These are phyloP conservation scores for Cenchrus purpureus DNA, from an alignment of 176 grass and related monocot genomes.

Conservation along the genomic window DNA sequence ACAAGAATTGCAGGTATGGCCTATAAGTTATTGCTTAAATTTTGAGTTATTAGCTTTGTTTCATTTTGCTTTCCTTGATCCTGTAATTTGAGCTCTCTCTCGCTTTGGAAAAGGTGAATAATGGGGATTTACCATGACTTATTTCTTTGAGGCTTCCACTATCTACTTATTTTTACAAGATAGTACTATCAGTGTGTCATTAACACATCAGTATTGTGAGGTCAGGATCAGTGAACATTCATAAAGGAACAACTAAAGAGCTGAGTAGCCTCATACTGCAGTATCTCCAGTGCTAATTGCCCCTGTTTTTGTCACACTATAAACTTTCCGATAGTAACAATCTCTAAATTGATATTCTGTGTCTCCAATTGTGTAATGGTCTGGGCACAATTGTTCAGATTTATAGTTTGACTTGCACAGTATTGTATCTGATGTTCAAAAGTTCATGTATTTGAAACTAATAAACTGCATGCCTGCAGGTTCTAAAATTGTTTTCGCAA, in stretches of 20 bases:
- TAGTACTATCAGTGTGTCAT: background rate
- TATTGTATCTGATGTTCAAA: slow-evolving; percentile 1
- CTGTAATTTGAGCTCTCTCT: background rate
- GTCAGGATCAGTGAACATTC: background rate
- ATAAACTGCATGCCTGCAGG: slow-evolving; percentile 46
- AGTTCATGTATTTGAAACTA: background rate
- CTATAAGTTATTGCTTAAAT: slow-evolving; percentile 11
- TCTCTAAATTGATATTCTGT: background rate
- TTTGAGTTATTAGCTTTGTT: background rate
- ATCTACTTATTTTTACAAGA: background rate
- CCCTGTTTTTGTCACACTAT: background rate
- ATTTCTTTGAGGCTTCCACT: slow-evolving; percentile 2
- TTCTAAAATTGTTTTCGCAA: slow-evolving; percentile 92
- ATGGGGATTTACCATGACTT: background rate
- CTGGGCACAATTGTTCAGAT: background rate
- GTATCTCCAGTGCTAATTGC: background rate
- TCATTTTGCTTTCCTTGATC: slow-evolving; percentile 24
- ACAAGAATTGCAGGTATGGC: slow-evolving; percentile 75
- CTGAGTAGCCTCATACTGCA: background rate
- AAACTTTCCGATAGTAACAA: background rate
- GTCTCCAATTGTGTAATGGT: background rate
- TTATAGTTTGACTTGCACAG: background rate
- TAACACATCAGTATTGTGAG: slow-evolving; percentile 31
- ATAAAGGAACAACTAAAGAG: slow-evolving; percentile 5
- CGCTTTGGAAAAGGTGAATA: background rate